phyloP scores from a whole-genome alignment of 2,329 filamentous ascomycete genomes.

The Fusarium sterilihyphosum region DNA sequence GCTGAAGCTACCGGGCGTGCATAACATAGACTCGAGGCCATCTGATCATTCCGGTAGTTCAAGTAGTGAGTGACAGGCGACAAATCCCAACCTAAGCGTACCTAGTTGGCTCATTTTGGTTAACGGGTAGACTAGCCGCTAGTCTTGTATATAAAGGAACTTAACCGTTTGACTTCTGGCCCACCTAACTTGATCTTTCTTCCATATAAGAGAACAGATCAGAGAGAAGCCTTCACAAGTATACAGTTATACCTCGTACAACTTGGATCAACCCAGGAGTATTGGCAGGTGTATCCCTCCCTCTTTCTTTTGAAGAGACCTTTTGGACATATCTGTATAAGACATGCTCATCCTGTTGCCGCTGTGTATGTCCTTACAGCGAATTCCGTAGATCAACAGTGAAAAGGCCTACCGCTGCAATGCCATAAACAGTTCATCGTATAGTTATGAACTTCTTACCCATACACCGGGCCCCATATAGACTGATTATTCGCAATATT shows the following conservation, averaged over 20 bases:
- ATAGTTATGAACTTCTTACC: not conserved
- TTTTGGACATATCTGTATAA: not conserved
- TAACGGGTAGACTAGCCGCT: no score
- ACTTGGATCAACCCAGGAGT: not conserved
- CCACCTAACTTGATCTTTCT: no score
- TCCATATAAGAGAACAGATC: not conserved
- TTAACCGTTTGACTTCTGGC: not conserved
- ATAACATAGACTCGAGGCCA: no score
- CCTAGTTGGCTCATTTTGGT: no score
- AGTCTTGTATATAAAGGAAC: no score
- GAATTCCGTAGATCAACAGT: no score
- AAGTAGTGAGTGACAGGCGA: no score
- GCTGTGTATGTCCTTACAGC: not conserved
- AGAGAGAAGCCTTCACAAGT: not conserved
- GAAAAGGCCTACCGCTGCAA: not conserved
- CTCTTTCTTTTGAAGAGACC: not conserved
- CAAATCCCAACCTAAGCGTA: no score
- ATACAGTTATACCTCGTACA: not conserved
- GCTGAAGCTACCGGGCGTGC: no score
- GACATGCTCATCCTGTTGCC: not conserved
- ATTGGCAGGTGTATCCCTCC: not conserved
- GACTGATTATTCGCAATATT: no score
- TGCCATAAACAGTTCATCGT: rapidly evolving
- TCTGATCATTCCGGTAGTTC: no score
- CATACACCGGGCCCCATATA: not conserved